Conservation (phyloP, 2,329 filamentous ascomycete species). For the Cladobotryum protrusum region DNA sequence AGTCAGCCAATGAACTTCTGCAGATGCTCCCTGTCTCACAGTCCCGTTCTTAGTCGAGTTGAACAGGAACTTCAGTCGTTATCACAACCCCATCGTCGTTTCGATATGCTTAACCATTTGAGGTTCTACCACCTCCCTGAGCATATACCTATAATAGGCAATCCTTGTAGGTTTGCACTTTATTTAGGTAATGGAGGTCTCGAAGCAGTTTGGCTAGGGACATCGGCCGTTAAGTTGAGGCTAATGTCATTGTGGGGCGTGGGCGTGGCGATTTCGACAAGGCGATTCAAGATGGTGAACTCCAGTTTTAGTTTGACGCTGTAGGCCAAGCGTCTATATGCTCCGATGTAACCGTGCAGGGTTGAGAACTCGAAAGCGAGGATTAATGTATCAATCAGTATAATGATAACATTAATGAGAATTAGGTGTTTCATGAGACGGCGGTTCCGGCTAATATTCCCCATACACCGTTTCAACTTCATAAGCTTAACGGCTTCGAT, state of each 20-base stretch:
- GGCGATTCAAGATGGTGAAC: slow-evolving; percentile 24
- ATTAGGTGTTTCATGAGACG: slow-evolving; percentile 32
- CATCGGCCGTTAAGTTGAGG: neutral
- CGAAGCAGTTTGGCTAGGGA: neutral
- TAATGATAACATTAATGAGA: slow-evolving; percentile 34
- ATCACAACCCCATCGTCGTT: neutral
- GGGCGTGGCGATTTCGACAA: slow-evolving; percentile 19
- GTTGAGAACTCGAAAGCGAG: slow-evolving; percentile 22
- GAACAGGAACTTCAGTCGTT: neutral
- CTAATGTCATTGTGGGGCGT: neutral
- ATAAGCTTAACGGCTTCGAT: slow-evolving; percentile 45
- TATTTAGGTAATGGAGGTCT: neutral
- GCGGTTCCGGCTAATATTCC: slow-evolving; percentile 17
- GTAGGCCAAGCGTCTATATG: slow-evolving; percentile 25
- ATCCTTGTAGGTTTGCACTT: neutral
- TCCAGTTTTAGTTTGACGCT: slow-evolving; percentile 28
- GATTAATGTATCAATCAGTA: slow-evolving; percentile 33
- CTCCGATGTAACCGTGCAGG: slow-evolving; percentile 21
- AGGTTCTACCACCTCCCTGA: neutral
- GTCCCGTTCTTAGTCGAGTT: neutral
- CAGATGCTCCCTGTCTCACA: neutral
- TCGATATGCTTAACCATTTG: neutral
- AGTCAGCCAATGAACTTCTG: neutral
- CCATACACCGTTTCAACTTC: slow-evolving; percentile 31
- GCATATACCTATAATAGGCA: neutral